phyloP scores from a whole-genome alignment of 2,329 filamentous ascomycete species.

The Colletotrichum tofieldiae region DNA sequence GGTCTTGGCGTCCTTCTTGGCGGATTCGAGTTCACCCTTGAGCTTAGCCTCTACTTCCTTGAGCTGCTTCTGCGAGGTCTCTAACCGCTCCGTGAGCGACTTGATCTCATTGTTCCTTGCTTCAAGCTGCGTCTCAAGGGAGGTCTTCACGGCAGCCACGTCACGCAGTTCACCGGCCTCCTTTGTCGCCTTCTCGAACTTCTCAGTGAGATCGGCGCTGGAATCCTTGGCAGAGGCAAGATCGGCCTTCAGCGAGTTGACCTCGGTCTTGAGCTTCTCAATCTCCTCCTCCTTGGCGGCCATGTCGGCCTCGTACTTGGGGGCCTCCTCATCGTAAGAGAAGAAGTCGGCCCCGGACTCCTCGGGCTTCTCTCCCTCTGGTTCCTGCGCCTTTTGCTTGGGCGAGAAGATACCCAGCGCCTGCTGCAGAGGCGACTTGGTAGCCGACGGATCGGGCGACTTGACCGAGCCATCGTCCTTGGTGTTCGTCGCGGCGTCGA shows the following conservation, averaged over 20 bases:
- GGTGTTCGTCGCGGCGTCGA: constrained; percentile 43
- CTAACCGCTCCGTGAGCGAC: constrained; percentile 65
- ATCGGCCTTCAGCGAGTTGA: constrained; percentile 78
- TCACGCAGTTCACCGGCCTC: constrained; percentile 70
- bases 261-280: constrained; percentile 77
- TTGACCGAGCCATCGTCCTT: constrained; percentile 48
- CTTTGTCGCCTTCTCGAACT: constrained; percentile 76
- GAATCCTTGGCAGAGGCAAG: constrained; percentile 81
- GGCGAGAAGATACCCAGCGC: constrained; percentile 67
- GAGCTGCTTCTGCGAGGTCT: constrained; percentile 61
- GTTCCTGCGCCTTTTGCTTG: constrained; percentile 58
- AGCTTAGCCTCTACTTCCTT: constrained; percentile 59
- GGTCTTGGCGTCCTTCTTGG: constrained; percentile 48
- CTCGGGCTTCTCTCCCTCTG: constrained; percentile 49
- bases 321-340: constrained; percentile 91
- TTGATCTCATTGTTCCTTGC: constrained; percentile 65
- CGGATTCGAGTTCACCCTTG: constrained; percentile 46
- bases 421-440: constrained; percentile 64
- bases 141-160: constrained; percentile 56
- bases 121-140: constrained; percentile 66
- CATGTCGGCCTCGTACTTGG: constrained; percentile 68
- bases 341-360: constrained; percentile 82
- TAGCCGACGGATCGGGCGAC: constrained; percentile 48
- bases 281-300: constrained; percentile 77
- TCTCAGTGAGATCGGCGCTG: constrained; percentile 75